Base-by-base conservation (phyloP, 768 basidiomycete genomes). In the Lentinula sp. region DNA sequence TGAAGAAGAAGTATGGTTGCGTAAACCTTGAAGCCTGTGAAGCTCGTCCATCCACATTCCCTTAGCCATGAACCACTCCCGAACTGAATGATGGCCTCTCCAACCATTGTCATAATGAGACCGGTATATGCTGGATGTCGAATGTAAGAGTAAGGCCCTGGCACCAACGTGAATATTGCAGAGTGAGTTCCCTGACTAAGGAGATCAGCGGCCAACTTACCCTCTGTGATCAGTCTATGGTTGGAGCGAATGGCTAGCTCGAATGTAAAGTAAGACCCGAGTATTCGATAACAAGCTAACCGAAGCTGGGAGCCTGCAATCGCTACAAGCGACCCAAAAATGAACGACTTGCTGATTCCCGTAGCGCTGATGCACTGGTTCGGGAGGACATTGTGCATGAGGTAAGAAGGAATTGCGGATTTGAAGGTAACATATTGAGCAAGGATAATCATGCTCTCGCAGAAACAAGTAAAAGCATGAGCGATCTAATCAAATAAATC, bases 61-160 rank as follows among this genome's bases (percentile, higher is more conserved):
- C 51, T 50, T 15, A 64, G 21, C 63, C 63, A 64, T 5, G 45
- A 48, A 4, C 63, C 63, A 10, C 53, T 40, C 10, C 53, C 34
- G 43, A 55, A 56, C 7, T 59, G 55, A n/a, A 54, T 56, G 34
- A 52, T n/a, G 13, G 48, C 16, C 15, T 28, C 42, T 4, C 56
- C 62, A 21, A 59, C 16, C 31, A 59, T 32, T 28, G 32, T 51
- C 8, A 56, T 40, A 34, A 51, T 37, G 32, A 51, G 34, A n/a
- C 43, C 65, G 5, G 65, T 61, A 40, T 71, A 71, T 31, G 66
- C 61, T 45, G 70, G 70, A 56, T 71, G 70, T 51, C 70, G 66
- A 5, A 67, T 62, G 40, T 62, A 57, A 5, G 67, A 39, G 57
- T 71, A 71, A 2, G 69, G 70, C 1, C 70, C 69, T 18, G 57